Evolutionary conservation across 306 rosid genomes (phyloP).

Genomic region (Senna tora): DNA sequence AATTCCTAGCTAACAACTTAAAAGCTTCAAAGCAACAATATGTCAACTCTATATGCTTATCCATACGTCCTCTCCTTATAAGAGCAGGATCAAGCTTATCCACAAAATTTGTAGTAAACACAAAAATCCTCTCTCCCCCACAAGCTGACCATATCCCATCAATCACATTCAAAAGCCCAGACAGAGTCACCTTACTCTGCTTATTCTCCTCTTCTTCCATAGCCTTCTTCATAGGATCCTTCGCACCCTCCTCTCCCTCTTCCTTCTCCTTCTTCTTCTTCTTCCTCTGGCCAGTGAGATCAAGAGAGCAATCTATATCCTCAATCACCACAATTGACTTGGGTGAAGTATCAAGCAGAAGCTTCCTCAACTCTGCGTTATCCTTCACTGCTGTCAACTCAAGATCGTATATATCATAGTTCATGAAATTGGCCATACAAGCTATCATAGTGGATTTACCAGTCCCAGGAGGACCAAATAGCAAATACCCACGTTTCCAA

Average conservation of each 20-base stretch:
- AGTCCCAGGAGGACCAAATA: constrained; percentile 52
- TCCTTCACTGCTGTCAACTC: constrained; percentile 36
- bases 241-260: constrained; percentile 21
- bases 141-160: constrained; percentile 59
- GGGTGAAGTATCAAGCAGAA: constrained; percentile 35
- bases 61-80: not conserved
- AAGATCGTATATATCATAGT: constrained; percentile 26
- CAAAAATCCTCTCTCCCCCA: constrained; percentile 51
- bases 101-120: constrained; percentile 52
- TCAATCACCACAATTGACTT: constrained; percentile 46
- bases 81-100: constrained; percentile 57
- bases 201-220: constrained; percentile 24
- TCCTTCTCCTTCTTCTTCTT: constrained; percentile 39
- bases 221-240: constrained; percentile 16
- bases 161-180: constrained; percentile 37
- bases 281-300: constrained; percentile 10
- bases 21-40: constrained; percentile 52
- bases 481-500: constrained; percentile 37
- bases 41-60: constrained; percentile 52
- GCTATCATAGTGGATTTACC: constrained; percentile 52
- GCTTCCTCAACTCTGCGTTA: constrained; percentile 41
- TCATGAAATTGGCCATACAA: constrained; percentile 47
- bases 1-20: constrained; percentile 52
- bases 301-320: constrained; percentile 54
- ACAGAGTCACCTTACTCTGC: constrained; percentile 50